Base-by-base conservation (phyloP, 2,329 filamentous ascomycete species). In the Cladosporium sphaerospermum region DNA sequence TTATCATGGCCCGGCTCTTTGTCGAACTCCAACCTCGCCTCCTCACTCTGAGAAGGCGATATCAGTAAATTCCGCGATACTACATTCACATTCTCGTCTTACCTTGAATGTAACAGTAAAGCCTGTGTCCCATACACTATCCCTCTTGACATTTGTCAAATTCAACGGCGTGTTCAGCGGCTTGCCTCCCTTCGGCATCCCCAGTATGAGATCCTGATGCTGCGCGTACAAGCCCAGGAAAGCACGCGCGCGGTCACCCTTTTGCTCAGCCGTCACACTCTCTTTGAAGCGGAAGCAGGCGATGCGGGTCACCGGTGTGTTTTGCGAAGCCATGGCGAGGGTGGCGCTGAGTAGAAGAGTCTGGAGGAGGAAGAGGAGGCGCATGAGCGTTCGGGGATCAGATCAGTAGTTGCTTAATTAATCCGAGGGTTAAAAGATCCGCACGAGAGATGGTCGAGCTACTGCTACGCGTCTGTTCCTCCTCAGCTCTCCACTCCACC, bases 41-140 rank as follows among this genome's bases (percentile, higher is more conserved):
- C 50, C 19, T 53, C 50, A 19, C 50, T 53, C 50, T 53, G 10
- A 10, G 19, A 9, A 33, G 8, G 7, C 16, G 36, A 39, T 16
- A 43, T 44, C 41, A 51, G 40, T 16, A 28, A 4, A 9, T 44
- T 11, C 42, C 23, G 3, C 14, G 5, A 32, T 4, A 7, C 9
- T n/a, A 7, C 14, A 23, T 8, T 2, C 2, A 3, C 10, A 9
- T 14, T n/a, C n/a, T 14, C 36, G 36, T 4, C 28, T 19, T 4
- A 53, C 50, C 50, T 53, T 53, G 33, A 53, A 53, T 16, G 37
- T 42, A 4, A 53, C 50, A 11, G n/a, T 46, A 28, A 53, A 53
- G 4, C 50, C 50, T 13, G 34, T 53, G 16, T 53, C 50, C 50
- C 50, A 53, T 6, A 41, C 19, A 10, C 37, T 46, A 19, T 53